These are phyloP conservation scores for Eimeria acervulina DNA, from an alignment of 169 alveolate species.

Conservation along the genomic window DNA sequence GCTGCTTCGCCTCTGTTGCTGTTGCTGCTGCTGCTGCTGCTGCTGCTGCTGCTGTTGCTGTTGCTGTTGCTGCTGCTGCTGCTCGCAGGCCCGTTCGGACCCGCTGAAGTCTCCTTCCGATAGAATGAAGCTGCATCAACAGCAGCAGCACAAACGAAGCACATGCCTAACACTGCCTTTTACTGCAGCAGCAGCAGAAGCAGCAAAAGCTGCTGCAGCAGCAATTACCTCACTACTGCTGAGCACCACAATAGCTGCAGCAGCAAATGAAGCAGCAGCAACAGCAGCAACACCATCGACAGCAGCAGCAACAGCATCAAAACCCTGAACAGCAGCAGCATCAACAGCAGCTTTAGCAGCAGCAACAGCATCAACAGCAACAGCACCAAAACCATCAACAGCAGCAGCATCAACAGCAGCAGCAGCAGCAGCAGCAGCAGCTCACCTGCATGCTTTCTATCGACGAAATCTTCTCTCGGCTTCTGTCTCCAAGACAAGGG, in stretches of 20 bases:
- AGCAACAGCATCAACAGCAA: too few species aligned
- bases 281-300: too few species aligned
- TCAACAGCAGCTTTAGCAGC: too few species aligned
- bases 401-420: not conserved
- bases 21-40: conserved; percentile 37
- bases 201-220: not conserved
- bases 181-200: too few species aligned
- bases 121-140: conserved; percentile 75
- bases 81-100: not conserved
- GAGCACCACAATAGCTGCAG: too few species aligned
- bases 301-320: too few species aligned
- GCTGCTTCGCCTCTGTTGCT: not conserved
- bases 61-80: conserved; percentile 8
- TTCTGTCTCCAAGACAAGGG: conserved; percentile 6
- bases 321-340: too few species aligned
- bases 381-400: not conserved
- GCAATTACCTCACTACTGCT: too few species aligned
- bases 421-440: not conserved
- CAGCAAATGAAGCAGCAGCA: too few species aligned
- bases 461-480: conserved; percentile 75
- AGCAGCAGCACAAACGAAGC: too few species aligned
- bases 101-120: conserved; percentile 44
- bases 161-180: too few species aligned
- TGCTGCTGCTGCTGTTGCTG: conserved; percentile 36
- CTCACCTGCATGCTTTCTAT: conserved; percentile 74